A percentile compares a stretch with the other conserved stretches of the same genome.
Evolutionary conservation across 164 flowering plant genomes (phyloP).

Genomic region (Stephania japonica): DNA sequence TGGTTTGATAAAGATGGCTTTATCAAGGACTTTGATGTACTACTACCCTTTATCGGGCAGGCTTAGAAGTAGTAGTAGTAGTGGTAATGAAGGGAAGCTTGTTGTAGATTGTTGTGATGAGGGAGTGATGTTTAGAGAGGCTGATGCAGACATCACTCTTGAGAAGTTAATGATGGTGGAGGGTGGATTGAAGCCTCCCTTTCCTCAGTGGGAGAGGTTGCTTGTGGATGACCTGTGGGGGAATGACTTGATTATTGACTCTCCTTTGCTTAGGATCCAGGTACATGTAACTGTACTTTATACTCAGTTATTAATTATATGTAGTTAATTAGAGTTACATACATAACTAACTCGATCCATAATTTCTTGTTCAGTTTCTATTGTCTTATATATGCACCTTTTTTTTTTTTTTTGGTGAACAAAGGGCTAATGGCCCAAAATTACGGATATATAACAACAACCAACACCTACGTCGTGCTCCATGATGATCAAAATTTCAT

Average conservation of each 20-base stretch:
- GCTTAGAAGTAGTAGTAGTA: constrained; percentile 4
- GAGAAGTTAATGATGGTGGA: background rate
- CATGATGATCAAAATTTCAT: no score
- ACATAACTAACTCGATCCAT: no score
- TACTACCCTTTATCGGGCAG: constrained; percentile 21
- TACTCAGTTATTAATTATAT: no score
- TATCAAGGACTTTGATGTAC: constrained; percentile 16
- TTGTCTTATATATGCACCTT: no score
- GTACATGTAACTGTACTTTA: no score
- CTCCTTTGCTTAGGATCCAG: constrained; percentile 24
- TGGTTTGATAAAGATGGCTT: constrained; percentile 11
- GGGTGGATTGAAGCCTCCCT: constrained; percentile 17
- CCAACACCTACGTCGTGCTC: no score
- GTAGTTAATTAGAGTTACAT: no score
- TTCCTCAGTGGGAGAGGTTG: constrained; percentile 15
- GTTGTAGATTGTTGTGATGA: constrained; percentile 20
- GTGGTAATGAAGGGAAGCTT: constrained; percentile 14
- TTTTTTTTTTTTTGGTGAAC: no score
- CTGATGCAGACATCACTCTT: constrained; percentile 11
- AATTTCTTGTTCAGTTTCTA: no score
- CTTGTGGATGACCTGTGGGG: constrained; percentile 21
- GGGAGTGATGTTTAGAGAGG: constrained; percentile 20
- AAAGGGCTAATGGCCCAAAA: no score
- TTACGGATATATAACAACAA: no score
- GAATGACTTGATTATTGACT: constrained; percentile 13